phyloP scores from a whole-genome alignment of 2,329 filamentous ascomycete species.

The Ophiostoma sp. region DNA sequence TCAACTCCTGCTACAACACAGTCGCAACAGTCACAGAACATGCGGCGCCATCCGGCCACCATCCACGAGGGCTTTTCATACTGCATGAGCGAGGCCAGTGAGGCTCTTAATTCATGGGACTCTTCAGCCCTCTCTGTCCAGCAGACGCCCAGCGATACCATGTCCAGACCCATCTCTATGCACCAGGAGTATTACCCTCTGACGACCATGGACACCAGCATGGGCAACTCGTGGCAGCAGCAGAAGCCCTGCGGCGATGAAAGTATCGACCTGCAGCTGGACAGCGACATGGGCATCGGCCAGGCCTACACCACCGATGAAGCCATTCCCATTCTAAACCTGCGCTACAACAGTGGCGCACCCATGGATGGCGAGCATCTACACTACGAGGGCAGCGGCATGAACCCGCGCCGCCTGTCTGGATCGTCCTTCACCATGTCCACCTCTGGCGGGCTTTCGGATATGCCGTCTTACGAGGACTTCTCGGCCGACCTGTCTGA shows the following conservation, averaged over 20 bases:
- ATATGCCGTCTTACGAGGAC: conserved; percentile 67
- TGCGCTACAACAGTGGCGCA: conserved; percentile 43
- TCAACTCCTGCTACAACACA: conserved; percentile 43
- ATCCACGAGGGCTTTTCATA: conserved; percentile 59
- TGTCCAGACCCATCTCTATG: conserved; percentile 51
- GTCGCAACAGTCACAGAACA: conserved; percentile 37
- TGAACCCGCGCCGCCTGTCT: conserved; percentile 59
- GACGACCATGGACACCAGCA: conserved; percentile 42
- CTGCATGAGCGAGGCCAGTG: conserved; percentile 50
- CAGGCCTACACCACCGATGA: conserved; percentile 61
- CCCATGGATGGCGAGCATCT: conserved; percentile 45
- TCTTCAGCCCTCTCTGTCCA: conserved; percentile 50
- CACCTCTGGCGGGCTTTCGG: conserved; percentile 58
- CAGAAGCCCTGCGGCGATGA: conserved; percentile 53
- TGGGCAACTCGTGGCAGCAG: conserved; percentile 43
- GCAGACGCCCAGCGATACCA: conserved; percentile 46
- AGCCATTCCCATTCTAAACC: conserved; percentile 56
- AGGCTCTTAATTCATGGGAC: conserved; percentile 53
- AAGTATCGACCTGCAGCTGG: conserved; percentile 51
- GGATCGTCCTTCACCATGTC: conserved; percentile 71
- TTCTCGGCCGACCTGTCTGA: conserved; percentile 62
- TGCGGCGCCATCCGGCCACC: conserved; percentile 51
- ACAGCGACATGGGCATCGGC: conserved; percentile 55
- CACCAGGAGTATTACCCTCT: conserved; percentile 54
- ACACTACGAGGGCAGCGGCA: conserved; percentile 47